Evolutionary conservation across 1,284 basidiomycete genomes (phyloP).

Genomic region (Polyporus tsugae): DNA sequence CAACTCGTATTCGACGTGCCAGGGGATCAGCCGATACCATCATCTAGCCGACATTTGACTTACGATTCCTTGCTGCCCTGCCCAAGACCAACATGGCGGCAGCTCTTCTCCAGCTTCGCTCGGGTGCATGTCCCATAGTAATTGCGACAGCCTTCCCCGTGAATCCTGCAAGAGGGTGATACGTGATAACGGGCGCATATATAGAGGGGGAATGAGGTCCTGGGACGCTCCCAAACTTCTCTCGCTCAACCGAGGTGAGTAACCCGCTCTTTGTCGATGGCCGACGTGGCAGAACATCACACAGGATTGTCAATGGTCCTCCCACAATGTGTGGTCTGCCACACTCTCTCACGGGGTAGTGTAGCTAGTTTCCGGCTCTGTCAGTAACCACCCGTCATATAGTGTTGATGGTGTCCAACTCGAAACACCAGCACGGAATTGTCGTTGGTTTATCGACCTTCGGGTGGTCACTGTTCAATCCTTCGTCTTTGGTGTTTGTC

Average conservation of each 20-base stretch:
- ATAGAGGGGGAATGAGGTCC: neutral
- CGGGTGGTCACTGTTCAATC: neutral
- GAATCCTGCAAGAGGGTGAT: neutral
- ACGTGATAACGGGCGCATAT: neutral
- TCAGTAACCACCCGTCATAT: neutral
- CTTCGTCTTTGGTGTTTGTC: neutral
- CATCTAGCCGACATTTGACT: neutral
- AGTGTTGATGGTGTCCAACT: neutral
- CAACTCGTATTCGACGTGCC: neutral
- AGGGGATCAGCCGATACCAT: neutral
- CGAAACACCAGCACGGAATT: neutral
- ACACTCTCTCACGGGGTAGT: neutral
- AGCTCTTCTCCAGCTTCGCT: neutral
- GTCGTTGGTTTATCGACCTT: neutral
- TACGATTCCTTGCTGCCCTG: neutral
- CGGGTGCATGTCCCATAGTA: neutral
- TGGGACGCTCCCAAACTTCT: neutral
- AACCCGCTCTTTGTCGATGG: neutral
- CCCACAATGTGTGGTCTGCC: neutral
- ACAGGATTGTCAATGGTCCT: neutral
- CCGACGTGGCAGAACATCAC: neutral
- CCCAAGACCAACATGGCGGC: neutral
- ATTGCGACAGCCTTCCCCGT: neutral
- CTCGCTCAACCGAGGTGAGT: neutral
- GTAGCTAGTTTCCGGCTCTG: neutral